Percentiles rank a stretch among this genome's conserved stretches.
Evolutionary conservation across 169 alveolate genomes (phyloP).

Genomic region (Plasmodium adleri): DNA sequence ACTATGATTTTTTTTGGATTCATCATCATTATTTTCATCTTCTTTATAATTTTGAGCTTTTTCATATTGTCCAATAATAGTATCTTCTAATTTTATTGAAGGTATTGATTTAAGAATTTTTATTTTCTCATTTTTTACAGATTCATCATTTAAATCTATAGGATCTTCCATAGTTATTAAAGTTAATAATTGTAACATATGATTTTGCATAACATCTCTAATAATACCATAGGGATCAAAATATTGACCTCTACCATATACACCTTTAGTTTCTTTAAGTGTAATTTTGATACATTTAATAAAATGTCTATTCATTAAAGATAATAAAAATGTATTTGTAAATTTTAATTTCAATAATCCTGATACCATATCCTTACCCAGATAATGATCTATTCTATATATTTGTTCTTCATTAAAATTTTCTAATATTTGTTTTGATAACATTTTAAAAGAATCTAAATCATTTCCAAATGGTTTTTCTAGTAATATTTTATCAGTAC

Average conservation of each 20-base stretch:
- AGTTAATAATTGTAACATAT: slow-evolving; percentile 82
- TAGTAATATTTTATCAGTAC: slow-evolving; percentile 80
- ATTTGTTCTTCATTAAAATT: slow-evolving; percentile 76
- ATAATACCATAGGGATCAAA: slow-evolving; percentile 83
- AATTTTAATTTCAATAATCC: slow-evolving; percentile 80
- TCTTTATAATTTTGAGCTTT: slow-evolving; percentile 75
- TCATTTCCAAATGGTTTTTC: slow-evolving; percentile 85
- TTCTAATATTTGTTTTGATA: slow-evolving; percentile 76
- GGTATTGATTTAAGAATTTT: slow-evolving; percentile 81
- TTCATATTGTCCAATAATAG: slow-evolving; percentile 82
- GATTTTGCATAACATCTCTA: slow-evolving; percentile 85
- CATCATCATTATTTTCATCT: slow-evolving; percentile 28
- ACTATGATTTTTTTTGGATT: slow-evolving; percentile 39
- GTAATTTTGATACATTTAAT: slow-evolving; percentile 80
- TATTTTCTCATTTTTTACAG: slow-evolving; percentile 81
- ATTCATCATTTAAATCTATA: slow-evolving; percentile 78
- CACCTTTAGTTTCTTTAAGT: slow-evolving; percentile 77
- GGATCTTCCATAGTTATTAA: slow-evolving; percentile 84
- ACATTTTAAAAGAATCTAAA: slow-evolving; percentile 74
- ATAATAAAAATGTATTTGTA: slow-evolving; percentile 78
- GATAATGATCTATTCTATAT: slow-evolving; percentile 84
- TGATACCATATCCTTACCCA: slow-evolving; percentile 85
- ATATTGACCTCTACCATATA: slow-evolving; percentile 83
- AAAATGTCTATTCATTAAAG: slow-evolving; percentile 79
- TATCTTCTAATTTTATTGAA: slow-evolving; percentile 78